A percentile compares a stretch with the other conserved stretches of the same genome.
These are phyloP conservation scores for Leptosphaerulina australis DNA, from an alignment of 2,329 filamentous ascomycete species.

Conservation along the genomic window DNA sequence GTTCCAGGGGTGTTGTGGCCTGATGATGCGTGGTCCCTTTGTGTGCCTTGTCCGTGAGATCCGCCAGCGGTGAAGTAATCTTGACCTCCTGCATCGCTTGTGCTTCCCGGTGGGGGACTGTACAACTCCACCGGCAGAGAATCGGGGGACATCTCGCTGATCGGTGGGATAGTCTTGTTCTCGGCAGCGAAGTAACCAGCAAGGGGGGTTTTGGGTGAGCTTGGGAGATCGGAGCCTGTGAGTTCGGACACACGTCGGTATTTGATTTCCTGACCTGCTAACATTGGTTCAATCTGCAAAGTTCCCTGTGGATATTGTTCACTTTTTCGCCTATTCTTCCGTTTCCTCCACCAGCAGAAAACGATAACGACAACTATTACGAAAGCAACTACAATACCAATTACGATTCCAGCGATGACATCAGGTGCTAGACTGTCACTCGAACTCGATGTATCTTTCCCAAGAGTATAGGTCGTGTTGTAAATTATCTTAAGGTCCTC, in stretches of 20 bases:
- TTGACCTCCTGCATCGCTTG: conserved; percentile 9
- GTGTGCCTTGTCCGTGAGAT: conserved; percentile 29
- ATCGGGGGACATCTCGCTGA: conserved; percentile 43
- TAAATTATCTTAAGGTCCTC: conserved; percentile 34
- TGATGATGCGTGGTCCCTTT: conserved; percentile 32
- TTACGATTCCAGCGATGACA: conserved; percentile 44
- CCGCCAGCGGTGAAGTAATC: conserved; percentile 40
- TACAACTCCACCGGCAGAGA: conserved; percentile 45
- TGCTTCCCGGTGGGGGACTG: conserved; percentile 33
- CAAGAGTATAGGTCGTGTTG: conserved; percentile 24
- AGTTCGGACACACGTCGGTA: conserved; percentile 43
- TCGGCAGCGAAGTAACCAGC: conserved; percentile 35
- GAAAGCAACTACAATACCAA: conserved; percentile 40
- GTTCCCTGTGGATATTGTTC: conserved; percentile 16
- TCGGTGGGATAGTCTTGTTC: conserved; percentile 38
- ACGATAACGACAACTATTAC: conserved; percentile 28
- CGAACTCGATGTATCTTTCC: conserved; percentile 1
- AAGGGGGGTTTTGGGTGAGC: conserved; percentile 33
- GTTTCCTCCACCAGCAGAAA: conserved; percentile 39
- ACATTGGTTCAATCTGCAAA: conserved; percentile 37
- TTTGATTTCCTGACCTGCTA: conserved; percentile 39
- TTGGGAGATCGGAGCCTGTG: conserved; percentile 37
- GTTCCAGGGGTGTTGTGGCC: conserved; percentile 35
- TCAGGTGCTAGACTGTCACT: conserved; percentile 30
- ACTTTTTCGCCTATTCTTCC: conserved; percentile 19